phyloP scores from a whole-genome alignment of 139 green algal species.

The Micromonas pusilla region DNA sequence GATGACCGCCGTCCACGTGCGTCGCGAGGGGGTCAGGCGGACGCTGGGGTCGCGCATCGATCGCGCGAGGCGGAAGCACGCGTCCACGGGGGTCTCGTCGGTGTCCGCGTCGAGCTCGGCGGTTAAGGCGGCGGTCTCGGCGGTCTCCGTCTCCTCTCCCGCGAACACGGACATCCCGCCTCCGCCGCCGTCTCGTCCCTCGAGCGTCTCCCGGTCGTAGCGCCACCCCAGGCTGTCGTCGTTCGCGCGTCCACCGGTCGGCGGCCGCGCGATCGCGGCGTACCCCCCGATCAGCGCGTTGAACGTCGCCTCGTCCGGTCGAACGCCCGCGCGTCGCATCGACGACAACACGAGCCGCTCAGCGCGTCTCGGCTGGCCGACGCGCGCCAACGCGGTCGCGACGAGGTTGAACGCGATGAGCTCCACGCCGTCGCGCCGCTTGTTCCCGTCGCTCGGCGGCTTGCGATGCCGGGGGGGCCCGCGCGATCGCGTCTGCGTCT shows the following conservation, averaged over 20 bases:
- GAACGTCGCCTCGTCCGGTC: not conserved
- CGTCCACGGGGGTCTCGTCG: not conserved
- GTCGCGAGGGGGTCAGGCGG: not conserved
- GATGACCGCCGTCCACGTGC: not conserved
- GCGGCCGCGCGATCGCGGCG: not conserved
- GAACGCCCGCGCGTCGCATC: too few relatives aligned
- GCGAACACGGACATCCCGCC: too few relatives aligned
- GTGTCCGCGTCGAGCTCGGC: not conserved
- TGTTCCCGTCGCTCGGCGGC: too few relatives aligned
- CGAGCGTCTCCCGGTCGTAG: too few relatives aligned
- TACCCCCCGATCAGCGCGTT: slow-evolving; percentile 10
- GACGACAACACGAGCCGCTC: not conserved
- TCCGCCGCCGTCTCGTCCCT: too few relatives aligned
- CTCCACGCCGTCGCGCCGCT: not conserved
- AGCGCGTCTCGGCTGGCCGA: not conserved
- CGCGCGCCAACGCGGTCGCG: not conserved
- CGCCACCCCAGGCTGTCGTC: not conserved
- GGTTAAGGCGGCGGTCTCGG: too few relatives aligned
- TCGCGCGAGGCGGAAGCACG: not conserved
- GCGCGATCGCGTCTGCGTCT: not conserved
- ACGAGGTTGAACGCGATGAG: not conserved
- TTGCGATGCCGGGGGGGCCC: not conserved
- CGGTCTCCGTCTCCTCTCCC: too few relatives aligned
- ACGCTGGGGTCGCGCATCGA: not conserved
- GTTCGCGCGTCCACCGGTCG: not conserved